Base-by-base conservation (phyloP, 495 filamentous ascomycete species). In the Copromyces sp. region DNA sequence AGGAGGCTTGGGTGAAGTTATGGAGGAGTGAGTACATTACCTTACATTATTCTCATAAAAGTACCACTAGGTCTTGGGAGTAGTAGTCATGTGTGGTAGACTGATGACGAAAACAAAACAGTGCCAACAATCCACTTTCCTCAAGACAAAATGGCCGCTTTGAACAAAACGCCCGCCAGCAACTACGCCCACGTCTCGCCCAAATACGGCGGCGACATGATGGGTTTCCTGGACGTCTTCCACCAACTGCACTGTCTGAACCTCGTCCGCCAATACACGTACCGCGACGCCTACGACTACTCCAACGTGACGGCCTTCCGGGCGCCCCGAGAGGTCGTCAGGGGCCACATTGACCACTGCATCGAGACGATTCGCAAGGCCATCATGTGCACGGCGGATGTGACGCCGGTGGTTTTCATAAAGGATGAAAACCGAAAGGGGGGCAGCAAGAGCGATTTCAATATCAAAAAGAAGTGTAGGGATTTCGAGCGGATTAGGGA, bases 321-420 rank as follows among this genome's bases (percentile, higher is more conserved):
- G 20, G 69, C 69, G 0, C 69, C 69, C 0, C 7, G 3, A 1
- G 69, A 70, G 0, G 24, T 70, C 0, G 69, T 70, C 0, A 17
- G 69, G 39, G 69, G 16, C 3, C 69, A 70, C 16, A 70, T 70
- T 1, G 41, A 71, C 8, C 72, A 73, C 69, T 73, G 72, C 40
- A 32, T 68, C 14, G n/a, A 59, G 69, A 32, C 39, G 2, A 47
- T 73, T 1, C 3, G 37, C 0, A 32, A 73, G 29, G 65, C 40
- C 0, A 65, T 73, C 12, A 40, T 73, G 45, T 73, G 72, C 69
- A 20, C 68, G 69, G 72, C 69, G 5, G 70, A 37, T 47, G 69
- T 70, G 24, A 70, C 69, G 39, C 69, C 69, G 0, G 41, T 70
- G 17, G 38, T 70, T 1, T 70, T 70, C 11, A 0, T 11, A 12